Base-by-base conservation (phyloP, 169 alveolate genomes). In the Pseudocohnilembus persalinus region DNA sequence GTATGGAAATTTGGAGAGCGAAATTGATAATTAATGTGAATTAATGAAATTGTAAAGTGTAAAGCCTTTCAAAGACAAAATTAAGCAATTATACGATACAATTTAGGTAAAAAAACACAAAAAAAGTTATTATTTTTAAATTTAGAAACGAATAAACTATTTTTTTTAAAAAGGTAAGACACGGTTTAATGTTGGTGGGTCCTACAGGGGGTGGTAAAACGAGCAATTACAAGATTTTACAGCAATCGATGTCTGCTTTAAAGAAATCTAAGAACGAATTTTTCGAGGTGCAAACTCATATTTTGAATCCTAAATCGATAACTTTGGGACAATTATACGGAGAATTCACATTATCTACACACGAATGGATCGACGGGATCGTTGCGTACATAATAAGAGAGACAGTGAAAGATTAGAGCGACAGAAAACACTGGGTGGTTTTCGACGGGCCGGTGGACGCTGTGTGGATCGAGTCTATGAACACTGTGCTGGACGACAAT, bases 381-480 rank as follows among this genome's bases (percentile, higher is more conserved):
- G 92, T 94, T 6, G 93, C 97, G 0, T 88, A 86, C 83, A 86
- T 93, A 31, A 93, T 96, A 34, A 89, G 97, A 84, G 86, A 88
- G 0, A 94, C 94, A 73, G 98, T 93, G 31, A 93, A 96, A 88
- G 93, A 94, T 87, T 81, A 90, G 76, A 90, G 93, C 32, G 89
- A 92, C 75, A 97, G 96, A 35, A 93, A 91, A 83, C 96, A 95
- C 77, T 97, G 98, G 98, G 93, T 97, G n/a, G 90, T 96, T 89
- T 96, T 97, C 84, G 99, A 97, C 90, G 99, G 99, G 0, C 99
- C 99, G 6, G 98, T 97, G 28, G 98, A 91, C 92, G 96, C 99
- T 29, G 84, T 95, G 73, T 97, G 99, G 98, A 95, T 97, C 33
- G 99, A 97, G 87, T 95, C 96, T 82, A 97, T 97, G 98, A 97